A percentile compares a stretch with the other conserved stretches of the same genome.
Conservation (phyloP, 352 stramenopile species). For the Blastocystis hominis region DNA sequence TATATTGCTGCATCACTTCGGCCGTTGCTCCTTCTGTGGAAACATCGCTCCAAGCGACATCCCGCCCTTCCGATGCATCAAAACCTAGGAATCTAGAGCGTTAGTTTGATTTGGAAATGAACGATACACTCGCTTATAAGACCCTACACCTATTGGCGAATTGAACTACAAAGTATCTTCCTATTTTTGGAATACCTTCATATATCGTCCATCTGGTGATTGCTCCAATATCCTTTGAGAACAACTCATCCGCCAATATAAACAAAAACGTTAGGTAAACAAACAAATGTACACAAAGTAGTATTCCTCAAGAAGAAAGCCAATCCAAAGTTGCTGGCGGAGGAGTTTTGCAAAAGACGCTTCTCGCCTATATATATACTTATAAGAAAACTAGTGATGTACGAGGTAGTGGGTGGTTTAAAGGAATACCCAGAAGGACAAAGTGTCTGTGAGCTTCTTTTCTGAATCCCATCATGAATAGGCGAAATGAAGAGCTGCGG, state of each 20-base stretch:
- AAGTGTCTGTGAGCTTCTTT: not conserved
- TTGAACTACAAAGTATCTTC: not conserved
- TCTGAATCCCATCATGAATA: not conserved
- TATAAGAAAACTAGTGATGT: not conserved
- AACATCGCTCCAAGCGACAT: slow-evolving; percentile 97
- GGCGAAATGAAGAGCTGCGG: not conserved
- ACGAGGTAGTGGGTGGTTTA: slow-evolving; percentile 7
- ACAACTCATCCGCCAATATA: not conserved
- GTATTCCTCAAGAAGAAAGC: slow-evolving; percentile 28
- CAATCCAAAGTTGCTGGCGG: not conserved
- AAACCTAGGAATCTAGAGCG: slow-evolving; percentile 77
- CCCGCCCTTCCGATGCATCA: slow-evolving; percentile 94
- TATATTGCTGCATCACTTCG: slow-evolving; percentile 82
- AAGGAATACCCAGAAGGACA: slow-evolving; percentile 39
- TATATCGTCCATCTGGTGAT: slow-evolving; percentile 24
- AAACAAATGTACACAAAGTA: slow-evolving; percentile 50
- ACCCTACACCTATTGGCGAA: slow-evolving; percentile 10
- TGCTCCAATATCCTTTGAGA: not conserved
- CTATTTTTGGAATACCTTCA: not conserved
- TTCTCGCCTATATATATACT: not conserved
- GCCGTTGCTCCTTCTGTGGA: slow-evolving; percentile 84
- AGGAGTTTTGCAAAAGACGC: not conserved
- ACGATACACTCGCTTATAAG: slow-evolving; percentile 76
- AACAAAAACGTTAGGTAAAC: not conserved
- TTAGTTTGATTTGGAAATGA: slow-evolving; percentile 49